Evolutionary conservation across 768 basidiomycete species (phyloP), one percentile per base, ranked within the genome.

Genomic region (Termitomyces bulborhizus): DNA sequence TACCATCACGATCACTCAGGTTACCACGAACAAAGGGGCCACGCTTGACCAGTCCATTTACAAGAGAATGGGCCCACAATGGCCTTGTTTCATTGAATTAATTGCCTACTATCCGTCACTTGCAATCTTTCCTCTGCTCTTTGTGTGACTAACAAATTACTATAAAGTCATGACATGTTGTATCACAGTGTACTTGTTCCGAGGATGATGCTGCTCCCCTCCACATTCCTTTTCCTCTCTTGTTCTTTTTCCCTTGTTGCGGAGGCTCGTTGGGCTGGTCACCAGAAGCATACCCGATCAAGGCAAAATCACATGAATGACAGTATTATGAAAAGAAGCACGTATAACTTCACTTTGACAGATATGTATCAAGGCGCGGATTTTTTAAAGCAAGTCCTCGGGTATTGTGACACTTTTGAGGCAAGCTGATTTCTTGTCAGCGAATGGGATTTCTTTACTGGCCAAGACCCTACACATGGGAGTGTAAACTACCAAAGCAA

Each of bases 401-500:
- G 24, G 13, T 45, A 43, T n/a, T 7, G 3, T 46, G 21, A 13
- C 18, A 29, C 44, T 7, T 31, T 51, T 29, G 21, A 46, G 34
- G 36, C 45, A 52, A 37, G 27, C 42, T 27, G 26, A 45, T 21
- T 42, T 29, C 36, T 49, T 31, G 29, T 26, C 51, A 89, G 87
- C 46, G 61, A 80, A 43, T 90, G 85, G 84, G 70, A 84, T 32
- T 91, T 87, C 71, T 89, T 81, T 70, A 75, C 74, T 12, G 69
- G 60, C 3, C 13, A 68, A 11, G 90, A 92, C 68, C 90, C 90
- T 3, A 91, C 90, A 0, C 69, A 81, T 59, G 90, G 90, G 16
- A 69, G 69, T 26, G 90, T 92, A 47, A 76, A 81, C 54, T 92
- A 82, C 65, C 71, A 81, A 57, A 69, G 62, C 32, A 65, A 71